Conservation (phyloP, 306 rosid genomes). For the Dalbergia cultrata region DNA sequence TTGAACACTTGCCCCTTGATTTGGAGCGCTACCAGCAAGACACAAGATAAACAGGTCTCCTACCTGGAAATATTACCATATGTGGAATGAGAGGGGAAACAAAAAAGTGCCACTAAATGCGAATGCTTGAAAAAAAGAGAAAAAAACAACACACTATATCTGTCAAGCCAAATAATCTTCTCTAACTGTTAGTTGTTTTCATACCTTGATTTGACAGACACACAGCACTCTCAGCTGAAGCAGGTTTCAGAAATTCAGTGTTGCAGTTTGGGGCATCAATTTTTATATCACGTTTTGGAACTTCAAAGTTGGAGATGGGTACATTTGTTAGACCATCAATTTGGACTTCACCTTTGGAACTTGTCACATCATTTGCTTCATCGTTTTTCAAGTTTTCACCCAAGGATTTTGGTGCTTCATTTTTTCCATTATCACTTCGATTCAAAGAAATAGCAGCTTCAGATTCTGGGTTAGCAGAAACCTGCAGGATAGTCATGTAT, state of each 20-base stretch:
- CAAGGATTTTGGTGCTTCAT: conserved; percentile 44
- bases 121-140: background rate
- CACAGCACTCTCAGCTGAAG: conserved; percentile 50
- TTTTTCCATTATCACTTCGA: conserved; percentile 47
- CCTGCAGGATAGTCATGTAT: conserved; percentile 58
- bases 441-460: conserved; percentile 55
- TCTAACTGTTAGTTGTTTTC: background rate
- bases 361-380: conserved; percentile 44
- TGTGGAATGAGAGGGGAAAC: background rate
- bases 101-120: conserved; percentile 34
- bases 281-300: conserved; percentile 45
- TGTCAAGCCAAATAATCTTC: conserved; percentile 13
- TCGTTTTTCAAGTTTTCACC: conserved; percentile 49
- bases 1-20: background rate
- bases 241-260: conserved; percentile 46
- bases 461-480: conserved; percentile 53
- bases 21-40: no score
- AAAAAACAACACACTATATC: no score
- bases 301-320: conserved; percentile 49
- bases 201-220: conserved; percentile 72
- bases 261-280: conserved; percentile 52
- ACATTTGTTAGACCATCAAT: conserved; percentile 45
- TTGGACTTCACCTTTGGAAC: conserved; percentile 45
- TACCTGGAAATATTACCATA: no score
- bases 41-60: no score